These are phyloP conservation scores for Solanum hybrid DNA, from an alignment of 305 asterid genomes.

Conservation along the genomic window DNA sequence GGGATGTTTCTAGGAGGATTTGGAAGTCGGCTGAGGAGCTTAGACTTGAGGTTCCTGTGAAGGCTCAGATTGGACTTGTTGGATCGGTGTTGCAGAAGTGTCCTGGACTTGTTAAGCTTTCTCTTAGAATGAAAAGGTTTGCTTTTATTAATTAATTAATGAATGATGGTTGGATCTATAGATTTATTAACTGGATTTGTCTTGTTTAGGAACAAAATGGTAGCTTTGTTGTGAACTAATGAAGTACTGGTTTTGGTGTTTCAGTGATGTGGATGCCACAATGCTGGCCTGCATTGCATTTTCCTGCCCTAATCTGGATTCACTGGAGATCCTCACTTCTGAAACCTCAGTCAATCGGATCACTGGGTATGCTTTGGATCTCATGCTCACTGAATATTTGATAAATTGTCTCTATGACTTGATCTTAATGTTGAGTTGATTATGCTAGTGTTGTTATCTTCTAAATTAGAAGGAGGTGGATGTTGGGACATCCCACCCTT, in stretches of 20 bases:
- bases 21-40: slow-evolving; percentile 94
- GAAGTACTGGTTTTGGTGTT: slow-evolving; percentile 21
- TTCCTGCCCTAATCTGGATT: slow-evolving; percentile 78
- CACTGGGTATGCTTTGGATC: slow-evolving; percentile 52
- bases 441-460: neutral
- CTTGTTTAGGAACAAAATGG: neutral
- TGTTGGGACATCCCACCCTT: neutral
- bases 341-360: slow-evolving; percentile 58
- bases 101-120: slow-evolving; percentile 57
- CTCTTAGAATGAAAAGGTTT: slow-evolving; percentile 80
- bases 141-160: slow-evolving; percentile 12
- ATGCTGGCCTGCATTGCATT: slow-evolving; percentile 91
- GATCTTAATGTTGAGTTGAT: neutral
- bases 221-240: neutral
- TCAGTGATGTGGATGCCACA: slow-evolving; percentile 85
- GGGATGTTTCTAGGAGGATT: slow-evolving; percentile 50
- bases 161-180: slow-evolving; percentile 26
- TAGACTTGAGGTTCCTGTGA: slow-evolving; percentile 64
- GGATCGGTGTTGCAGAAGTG: slow-evolving; percentile 92
- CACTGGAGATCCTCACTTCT: slow-evolving; percentile 62
- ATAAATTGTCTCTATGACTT: neutral
- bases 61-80: slow-evolving; percentile 62
- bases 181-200: slow-evolving; percentile 12
- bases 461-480: neutral
- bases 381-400: neutral